Base-by-base conservation (phyloP, 352 stramenopile species). In the Pythium aristosporum region DNA sequence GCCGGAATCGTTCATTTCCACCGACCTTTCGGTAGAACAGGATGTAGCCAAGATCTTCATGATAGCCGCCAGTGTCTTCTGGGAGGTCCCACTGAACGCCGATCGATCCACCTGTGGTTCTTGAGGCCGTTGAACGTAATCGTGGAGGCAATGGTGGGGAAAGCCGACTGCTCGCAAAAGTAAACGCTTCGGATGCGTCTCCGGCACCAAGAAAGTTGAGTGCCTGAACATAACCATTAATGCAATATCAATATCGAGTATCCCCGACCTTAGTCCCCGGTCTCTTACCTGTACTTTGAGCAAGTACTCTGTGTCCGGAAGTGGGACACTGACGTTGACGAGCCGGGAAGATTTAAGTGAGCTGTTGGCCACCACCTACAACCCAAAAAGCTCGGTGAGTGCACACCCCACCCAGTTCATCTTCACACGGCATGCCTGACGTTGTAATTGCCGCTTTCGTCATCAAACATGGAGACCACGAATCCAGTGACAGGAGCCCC, bases 91-190 rank as follows among this genome's bases (percentile, higher is more conserved):
- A 76, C 1, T 47, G 2, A 30, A 90, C 30, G 4, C 53, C 41
- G 50, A 88, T 67, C 5, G 70, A 52, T 21, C 81, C 81, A 41
- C 81, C 77, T 1, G 77, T 86, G 12, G 30, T 46, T 7, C 15
- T 56, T 2, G 51, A 57, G 9, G 52, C 30, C 23, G 54, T 62
- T 9, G 2, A 2, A 10, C 51, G 61, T 11, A 89, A 55, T n/a
- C 57, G 67, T n/a, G 79, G 80, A 5, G 79, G 75, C 21, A 72
- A 61, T 52, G 80, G 75, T 8, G 64, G 59, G 20, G 80, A 89
- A 0, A 85, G 28, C 10, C 52, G 23, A 9, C 66, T 67, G 21
- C 71, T 88, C n/a, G 42, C 8, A 46, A 84, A 73, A 2, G 21
- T 12, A 48, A 82, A 77, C 8, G 58, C 15, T 0, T 69, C 39